Base-by-base conservation (phyloP, 129 eudicot species). In the Lonicera japonica region DNA sequence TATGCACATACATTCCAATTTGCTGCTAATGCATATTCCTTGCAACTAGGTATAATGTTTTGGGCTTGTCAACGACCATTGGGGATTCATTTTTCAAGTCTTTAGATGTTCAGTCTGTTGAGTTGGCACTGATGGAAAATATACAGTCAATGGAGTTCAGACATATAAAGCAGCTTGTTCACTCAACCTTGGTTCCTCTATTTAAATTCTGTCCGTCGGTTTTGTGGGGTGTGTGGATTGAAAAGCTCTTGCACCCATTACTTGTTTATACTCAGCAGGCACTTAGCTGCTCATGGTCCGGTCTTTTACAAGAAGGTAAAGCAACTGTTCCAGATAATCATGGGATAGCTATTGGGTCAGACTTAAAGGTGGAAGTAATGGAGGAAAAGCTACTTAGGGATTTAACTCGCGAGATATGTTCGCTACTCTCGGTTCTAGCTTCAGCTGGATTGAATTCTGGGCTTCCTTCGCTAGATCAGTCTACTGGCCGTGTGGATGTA, bases 341-440 rank as follows among this genome's bases (percentile, higher is more conserved):
- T 77, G 95, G 86, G 22, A 55, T 85, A 70, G 15, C 39, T 21
- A 79, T 56, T 47, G 99, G 86, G 34, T 75, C 95, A 1, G 95
- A 92, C 70, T 46, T 92, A 25, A 92, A 85, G 69, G 86, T 88
- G 52, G 99, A 92, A 85, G 96, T 92, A n/a, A 88, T 92, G 79
- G 96, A 88, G 78, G 99, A 92, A 72, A 92, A 88, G 75, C 76
- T 92, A 66, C 99, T 92, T 39, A 79, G 99, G 60, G 86, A 68
- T 68, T 58, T 92, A 69, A 85, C 96, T n/a, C 96, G 99, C 56
- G 99, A 92, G 76, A 79, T 83, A 66, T 88, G 91, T 64, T 59
- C 67, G 8, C 81, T 92, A 17, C 76, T 92, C 52, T 85, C 87
- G 4, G 88, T 77, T 40, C 15, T 83, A 22, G 91, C 87, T 56